Conservation (phyloP, 2,329 filamentous ascomycete species). For the Aspergillus quadrilineatus region DNA sequence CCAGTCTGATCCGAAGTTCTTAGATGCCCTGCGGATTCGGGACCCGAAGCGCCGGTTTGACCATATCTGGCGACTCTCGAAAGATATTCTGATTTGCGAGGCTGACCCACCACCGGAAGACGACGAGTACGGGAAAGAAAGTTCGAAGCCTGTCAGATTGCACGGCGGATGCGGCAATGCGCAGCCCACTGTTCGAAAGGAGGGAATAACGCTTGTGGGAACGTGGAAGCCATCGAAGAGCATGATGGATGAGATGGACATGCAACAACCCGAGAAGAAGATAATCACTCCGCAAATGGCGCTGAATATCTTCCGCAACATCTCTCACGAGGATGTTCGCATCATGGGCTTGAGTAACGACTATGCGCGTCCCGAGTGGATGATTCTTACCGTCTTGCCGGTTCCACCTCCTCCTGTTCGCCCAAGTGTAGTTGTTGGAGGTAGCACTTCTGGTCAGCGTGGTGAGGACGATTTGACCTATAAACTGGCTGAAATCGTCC, state of each 20-base stretch:
- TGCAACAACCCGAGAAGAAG: conserved; percentile 73
- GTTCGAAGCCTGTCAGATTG: conserved; percentile 51
- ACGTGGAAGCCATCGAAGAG: conserved; percentile 70
- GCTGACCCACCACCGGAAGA: conserved; percentile 68
- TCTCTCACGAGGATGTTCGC: conserved; percentile 75
- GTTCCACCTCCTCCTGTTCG: conserved; percentile 94
- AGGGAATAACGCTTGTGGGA: conserved; percentile 77
- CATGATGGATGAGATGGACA: conserved; percentile 65
- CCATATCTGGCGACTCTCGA: conserved; percentile 86
- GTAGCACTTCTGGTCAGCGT: conserved; percentile 84
- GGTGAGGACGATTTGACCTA: conserved; percentile 99
- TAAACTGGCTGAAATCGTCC: conserved; percentile 97
- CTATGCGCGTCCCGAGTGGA: conserved; percentile 96
- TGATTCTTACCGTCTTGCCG: conserved; percentile 91
- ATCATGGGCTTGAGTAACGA: conserved; percentile 91
- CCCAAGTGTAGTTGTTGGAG: conserved; percentile 95
- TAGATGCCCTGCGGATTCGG: conserved; percentile 75
- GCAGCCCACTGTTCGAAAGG: conserved; percentile 83
- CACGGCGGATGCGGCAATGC: conserved; percentile 94
- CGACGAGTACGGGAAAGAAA: conserved; percentile 67
- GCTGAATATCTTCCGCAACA: conserved; percentile 80
- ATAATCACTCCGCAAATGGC: conserved; percentile 80
- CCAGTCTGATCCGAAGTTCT: conserved; percentile 81
- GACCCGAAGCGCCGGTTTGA: conserved; percentile 95
- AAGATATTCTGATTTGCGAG: conserved; percentile 81